phyloP scores from a whole-genome alignment of 108 stramenopile genomes.

The Skeletonema marinoi region DNA sequence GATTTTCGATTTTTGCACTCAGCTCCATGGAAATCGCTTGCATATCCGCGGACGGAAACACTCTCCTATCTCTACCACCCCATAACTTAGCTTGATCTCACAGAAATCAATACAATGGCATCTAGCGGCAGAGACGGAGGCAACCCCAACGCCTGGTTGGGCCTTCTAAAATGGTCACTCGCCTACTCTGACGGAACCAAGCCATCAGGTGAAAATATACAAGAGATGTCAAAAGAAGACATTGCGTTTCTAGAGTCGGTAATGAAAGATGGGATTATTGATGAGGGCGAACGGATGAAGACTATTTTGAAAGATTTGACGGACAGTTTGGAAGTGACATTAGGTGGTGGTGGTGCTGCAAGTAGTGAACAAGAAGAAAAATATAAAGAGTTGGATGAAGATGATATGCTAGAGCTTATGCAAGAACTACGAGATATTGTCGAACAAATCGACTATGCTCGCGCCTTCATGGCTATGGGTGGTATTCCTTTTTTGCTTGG shows the following conservation, averaged over 20 bases:
- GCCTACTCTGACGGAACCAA: constrained; percentile 79
- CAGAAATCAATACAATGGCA: constrained; percentile 13
- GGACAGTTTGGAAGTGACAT: constrained; percentile 48
- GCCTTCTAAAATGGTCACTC: constrained; percentile 84
- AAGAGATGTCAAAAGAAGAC: constrained; percentile 74
- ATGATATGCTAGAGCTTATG: constrained; percentile 67
- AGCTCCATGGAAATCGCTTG: not conserved
- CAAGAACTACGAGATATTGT: constrained; percentile 89
- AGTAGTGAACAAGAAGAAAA: constrained; percentile 38
- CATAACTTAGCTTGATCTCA: not conserved
- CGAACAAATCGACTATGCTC: constrained; percentile 89
- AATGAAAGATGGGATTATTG: constrained; percentile 85
- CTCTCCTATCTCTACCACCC: no score
- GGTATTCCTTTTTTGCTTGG: constrained; percentile 79
- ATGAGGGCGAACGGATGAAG: constrained; percentile 84
- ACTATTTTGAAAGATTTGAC: constrained; percentile 65
- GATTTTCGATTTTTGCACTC: no score
- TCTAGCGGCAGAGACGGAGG: constrained; percentile 8
- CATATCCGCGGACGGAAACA: not conserved
- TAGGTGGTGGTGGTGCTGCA: constrained; percentile 15
- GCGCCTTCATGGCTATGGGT: constrained; percentile 73
- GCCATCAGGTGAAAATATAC: constrained; percentile 30
- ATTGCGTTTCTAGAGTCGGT: constrained; percentile 80
- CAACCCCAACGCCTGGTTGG: constrained; percentile 70
- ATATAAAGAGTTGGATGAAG: constrained; percentile 34